Evolutionary conservation across 2,329 filamentous ascomycete species (phyloP).

Genomic region (Zopfia rhizophila): DNA sequence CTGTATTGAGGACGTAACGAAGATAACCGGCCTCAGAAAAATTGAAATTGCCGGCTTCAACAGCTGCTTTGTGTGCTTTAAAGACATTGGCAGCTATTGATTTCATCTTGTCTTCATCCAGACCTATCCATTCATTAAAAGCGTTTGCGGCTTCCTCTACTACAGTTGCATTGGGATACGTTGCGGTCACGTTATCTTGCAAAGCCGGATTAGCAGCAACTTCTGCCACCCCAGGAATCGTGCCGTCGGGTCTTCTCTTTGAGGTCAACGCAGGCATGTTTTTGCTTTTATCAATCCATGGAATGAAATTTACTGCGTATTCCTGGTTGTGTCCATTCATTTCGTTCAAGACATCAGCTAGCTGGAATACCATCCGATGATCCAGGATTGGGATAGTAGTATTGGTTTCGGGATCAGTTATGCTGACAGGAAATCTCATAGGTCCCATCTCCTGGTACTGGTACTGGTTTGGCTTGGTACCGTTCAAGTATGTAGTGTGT

Average conservation of each 20-base stretch:
- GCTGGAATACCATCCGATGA: conserved; percentile 72
- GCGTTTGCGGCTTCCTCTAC: conserved; percentile 53
- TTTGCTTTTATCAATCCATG: conserved; percentile 66
- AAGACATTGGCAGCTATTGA: conserved; percentile 63
- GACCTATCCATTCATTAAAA: conserved; percentile 49
- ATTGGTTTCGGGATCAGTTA: conserved; percentile 62
- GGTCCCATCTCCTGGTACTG: conserved; percentile 75
- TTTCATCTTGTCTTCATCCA: conserved; percentile 40
- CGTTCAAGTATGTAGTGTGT: conserved; percentile 70
- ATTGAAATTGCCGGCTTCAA: conserved; percentile 67
- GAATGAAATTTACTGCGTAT: conserved; percentile 68
- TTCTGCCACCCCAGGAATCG: conserved; percentile 64
- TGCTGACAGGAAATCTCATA: conserved; percentile 70
- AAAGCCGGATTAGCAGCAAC: conserved; percentile 59
- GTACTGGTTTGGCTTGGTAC: conserved; percentile 68
- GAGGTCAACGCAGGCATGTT: too few relatives aligned
- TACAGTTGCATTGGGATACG: conserved; percentile 47
- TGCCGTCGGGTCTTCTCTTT: conserved; percentile 62
- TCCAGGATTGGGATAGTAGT: conserved; percentile 69
- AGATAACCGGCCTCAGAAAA: conserved; percentile 74
- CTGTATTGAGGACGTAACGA: conserved; percentile 66
- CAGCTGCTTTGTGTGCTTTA: conserved; percentile 63
- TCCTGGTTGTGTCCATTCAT: conserved; percentile 64
- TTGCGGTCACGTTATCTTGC: conserved; percentile 26
- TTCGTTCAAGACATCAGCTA: conserved; percentile 68